Conservation (phyloP, 192 early-diverging fungal species). For the Podila verticillata region DNA sequence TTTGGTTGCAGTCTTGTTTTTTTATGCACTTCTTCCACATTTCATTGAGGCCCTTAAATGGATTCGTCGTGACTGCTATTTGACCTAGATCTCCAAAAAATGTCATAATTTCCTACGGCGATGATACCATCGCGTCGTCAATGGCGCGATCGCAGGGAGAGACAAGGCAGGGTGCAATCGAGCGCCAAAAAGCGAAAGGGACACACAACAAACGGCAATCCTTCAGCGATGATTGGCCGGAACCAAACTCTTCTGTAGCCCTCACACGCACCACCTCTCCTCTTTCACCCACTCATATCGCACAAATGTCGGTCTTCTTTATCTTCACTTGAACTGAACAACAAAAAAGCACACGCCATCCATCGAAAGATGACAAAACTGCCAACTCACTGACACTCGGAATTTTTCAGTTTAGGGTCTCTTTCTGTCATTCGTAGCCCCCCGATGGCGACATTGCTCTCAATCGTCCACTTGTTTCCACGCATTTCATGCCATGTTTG, state of each 20-base stretch:
- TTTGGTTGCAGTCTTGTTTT: no score
- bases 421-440: no score
- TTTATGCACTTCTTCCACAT: no score
- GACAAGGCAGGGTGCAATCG: not conserved
- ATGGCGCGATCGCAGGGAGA: constrained; percentile 5
- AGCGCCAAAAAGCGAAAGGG: not conserved
- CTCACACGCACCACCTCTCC: no score
- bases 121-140: constrained; percentile 36
- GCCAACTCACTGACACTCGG: not conserved
- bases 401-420: not conserved
- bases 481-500: no score
- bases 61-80: no score
- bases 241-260: no score
- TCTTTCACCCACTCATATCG: no score
- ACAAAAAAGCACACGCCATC: constrained; percentile 4
- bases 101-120: not conserved
- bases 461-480: not conserved
- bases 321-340: not conserved
- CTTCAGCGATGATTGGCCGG: not conserved
- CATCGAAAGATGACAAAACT: constrained; percentile 6
- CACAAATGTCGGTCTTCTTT: no score
- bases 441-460: constrained; percentile 5
- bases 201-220: not conserved
- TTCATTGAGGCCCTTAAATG: no score
- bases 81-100: no score